These are phyloP conservation scores for Arthrinium puccinioides DNA, from an alignment of 2,329 filamentous ascomycete genomes.

Conservation along the genomic window DNA sequence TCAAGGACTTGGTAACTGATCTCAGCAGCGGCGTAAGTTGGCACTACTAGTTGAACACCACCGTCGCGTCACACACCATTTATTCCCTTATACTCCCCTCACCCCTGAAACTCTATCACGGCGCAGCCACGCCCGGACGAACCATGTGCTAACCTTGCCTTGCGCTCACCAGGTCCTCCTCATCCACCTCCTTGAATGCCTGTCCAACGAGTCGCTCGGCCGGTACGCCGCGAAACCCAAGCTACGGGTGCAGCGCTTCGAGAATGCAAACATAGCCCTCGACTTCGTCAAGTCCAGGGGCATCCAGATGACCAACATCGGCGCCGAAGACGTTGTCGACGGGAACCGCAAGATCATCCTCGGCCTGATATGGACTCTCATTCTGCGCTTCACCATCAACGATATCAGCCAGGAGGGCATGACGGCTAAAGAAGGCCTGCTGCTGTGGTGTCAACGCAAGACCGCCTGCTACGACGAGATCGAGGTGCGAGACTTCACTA, in stretches of 20 bases:
- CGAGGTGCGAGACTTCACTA: slow-evolving; percentile 88
- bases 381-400: slow-evolving; percentile 95
- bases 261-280: slow-evolving; percentile 94
- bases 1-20: slow-evolving; percentile 82
- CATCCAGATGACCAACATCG: slow-evolving; percentile 98
- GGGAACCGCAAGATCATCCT: slow-evolving; percentile 97
- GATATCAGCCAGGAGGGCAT: slow-evolving; percentile 98
- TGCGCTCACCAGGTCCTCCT: slow-evolving; percentile 65
- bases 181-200: slow-evolving; percentile 93
- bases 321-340: slow-evolving; percentile 95
- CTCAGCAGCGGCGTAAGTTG: slow-evolving; percentile 83
- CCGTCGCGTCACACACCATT: too few relatives aligned
- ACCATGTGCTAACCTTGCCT: slow-evolving; percentile 6
- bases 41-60: too few relatives aligned
- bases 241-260: slow-evolving; percentile 91
- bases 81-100: neutral
- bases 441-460: slow-evolving; percentile 97
- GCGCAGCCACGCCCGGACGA: neutral
- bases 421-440: slow-evolving; percentile 90
- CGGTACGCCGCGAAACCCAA: slow-evolving; percentile 96
- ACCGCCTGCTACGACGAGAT: slow-evolving; percentile 98
- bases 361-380: slow-evolving; percentile 95
- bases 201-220: slow-evolving; percentile 88
- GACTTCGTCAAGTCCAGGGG: slow-evolving; percentile 86
- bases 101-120: neutral